These are phyloP conservation scores for Talaromyces trachyspermus DNA, from an alignment of 495 filamentous ascomycete genomes.

Conservation along the genomic window DNA sequence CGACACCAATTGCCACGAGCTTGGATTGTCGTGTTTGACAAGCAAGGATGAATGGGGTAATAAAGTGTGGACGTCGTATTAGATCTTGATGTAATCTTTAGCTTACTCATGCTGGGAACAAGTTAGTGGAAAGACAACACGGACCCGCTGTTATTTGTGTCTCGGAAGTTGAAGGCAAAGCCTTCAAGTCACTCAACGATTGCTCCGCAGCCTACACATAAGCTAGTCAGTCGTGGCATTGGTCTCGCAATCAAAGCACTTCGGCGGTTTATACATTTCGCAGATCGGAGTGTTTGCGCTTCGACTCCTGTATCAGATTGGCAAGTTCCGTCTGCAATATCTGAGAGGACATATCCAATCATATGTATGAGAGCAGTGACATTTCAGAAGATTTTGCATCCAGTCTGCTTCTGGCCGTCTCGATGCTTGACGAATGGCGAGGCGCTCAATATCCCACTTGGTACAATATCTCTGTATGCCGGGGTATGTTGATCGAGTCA, in stretches of 20 bases:
- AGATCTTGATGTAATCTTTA: constrained; percentile 82
- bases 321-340: constrained; percentile 82
- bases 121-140: constrained; percentile 11
- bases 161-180: constrained; percentile 67
- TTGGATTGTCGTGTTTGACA: constrained; percentile 84
- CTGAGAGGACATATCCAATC: constrained; percentile 76
- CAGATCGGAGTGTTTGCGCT: constrained; percentile 83
- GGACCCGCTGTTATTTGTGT: constrained; percentile 77
- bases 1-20: constrained; percentile 75
- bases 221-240: constrained; percentile 14
- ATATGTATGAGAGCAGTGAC: constrained; percentile 14
- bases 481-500: neutral
- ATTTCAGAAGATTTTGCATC: constrained; percentile 5
- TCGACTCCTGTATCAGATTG: constrained; percentile 91
- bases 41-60: constrained; percentile 87
- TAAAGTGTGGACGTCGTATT: constrained; percentile 68
- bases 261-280: constrained; percentile 54
- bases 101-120: constrained; percentile 13
- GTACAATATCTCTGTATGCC: neutral
- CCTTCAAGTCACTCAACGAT: constrained; percentile 83
- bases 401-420: neutral
- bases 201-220: constrained; percentile 76
- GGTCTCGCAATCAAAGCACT: neutral
- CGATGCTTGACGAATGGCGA: constrained; percentile 1
- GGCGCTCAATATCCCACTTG: neutral